Conservation (phyloP, 1,139 yeast genomes). For the Geotrichum reessii region DNA sequence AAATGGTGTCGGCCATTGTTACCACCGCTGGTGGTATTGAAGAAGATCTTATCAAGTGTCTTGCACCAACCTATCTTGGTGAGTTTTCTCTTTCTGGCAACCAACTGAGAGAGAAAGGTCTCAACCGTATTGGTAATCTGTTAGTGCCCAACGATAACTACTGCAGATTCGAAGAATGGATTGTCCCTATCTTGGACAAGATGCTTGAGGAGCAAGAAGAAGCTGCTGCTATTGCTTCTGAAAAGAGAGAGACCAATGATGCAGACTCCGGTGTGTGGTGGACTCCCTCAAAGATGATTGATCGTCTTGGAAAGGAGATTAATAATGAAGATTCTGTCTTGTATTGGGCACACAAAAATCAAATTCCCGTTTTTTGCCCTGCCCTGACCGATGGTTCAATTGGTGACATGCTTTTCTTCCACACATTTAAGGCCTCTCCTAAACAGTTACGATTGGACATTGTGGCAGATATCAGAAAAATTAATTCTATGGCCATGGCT, state of each 20-base stretch:
- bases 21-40: constrained; percentile 97
- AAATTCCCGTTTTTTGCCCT: constrained; percentile 95
- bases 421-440: constrained; percentile 91
- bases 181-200: constrained; percentile 82
- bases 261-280: constrained; percentile 57
- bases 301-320: constrained; percentile 90
- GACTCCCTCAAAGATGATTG: constrained; percentile 92
- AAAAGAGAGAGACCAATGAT: constrained; percentile 49
- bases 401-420: constrained; percentile 98
- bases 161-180: constrained; percentile 97
- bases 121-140: constrained; percentile 95
- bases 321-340: constrained; percentile 89
- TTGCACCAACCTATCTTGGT: constrained; percentile 94
- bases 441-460: constrained; percentile 83
- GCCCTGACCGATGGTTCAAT: constrained; percentile 96
- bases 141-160: constrained; percentile 96
- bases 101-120: constrained; percentile 82
- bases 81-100: constrained; percentile 80
- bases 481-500: constrained; percentile 91
- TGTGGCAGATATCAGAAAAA: constrained; percentile 85
- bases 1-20: constrained; percentile 90
- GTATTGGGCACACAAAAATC: constrained; percentile 96
- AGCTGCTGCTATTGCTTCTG: constrained; percentile 41
- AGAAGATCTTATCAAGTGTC: constrained; percentile 91
- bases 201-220: constrained; percentile 86